Conservation (phyloP, 106 monocot species). For the Phalaenopsis aphrodite region DNA sequence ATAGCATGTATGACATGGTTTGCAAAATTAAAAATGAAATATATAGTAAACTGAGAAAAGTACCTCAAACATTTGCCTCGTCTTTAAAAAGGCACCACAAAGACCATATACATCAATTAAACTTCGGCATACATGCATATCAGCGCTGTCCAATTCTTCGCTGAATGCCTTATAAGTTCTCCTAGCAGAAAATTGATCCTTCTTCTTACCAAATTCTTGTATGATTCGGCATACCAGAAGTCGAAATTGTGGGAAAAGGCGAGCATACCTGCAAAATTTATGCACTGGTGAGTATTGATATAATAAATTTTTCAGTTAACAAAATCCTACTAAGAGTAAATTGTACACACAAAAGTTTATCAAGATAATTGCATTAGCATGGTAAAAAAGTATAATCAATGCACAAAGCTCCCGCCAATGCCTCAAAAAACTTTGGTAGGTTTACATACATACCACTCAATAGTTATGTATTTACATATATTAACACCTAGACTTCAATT, state of each 20-base stretch:
- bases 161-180: conserved; percentile 57
- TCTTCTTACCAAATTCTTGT: conserved; percentile 79
- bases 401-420: background rate
- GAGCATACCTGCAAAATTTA: conserved; percentile 61
- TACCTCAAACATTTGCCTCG: conserved; percentile 74
- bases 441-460: background rate
- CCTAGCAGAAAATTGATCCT: conserved; percentile 45
- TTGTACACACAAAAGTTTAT: background rate
- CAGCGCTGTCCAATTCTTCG: conserved; percentile 26
- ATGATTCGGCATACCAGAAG: conserved; percentile 65
- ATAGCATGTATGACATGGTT: background rate
- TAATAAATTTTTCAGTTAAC: background rate
- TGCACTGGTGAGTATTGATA: conserved; percentile 3
- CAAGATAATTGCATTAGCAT: background rate
- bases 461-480: too few relatives aligned
- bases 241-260: conserved; percentile 69
- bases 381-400: background rate
- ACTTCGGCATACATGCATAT: conserved; percentile 73
- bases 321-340: background rate
- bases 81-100: conserved; percentile 60
- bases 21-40: background rate
- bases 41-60: background rate
- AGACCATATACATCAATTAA: conserved; percentile 84
- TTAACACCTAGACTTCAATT: too few relatives aligned
- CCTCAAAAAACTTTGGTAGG: background rate